Evolutionary conservation across 2,329 filamentous ascomycete genomes (phyloP), one percentile per base, ranked within the genome.

Genomic region (Dactylellina parvicollis): DNA sequence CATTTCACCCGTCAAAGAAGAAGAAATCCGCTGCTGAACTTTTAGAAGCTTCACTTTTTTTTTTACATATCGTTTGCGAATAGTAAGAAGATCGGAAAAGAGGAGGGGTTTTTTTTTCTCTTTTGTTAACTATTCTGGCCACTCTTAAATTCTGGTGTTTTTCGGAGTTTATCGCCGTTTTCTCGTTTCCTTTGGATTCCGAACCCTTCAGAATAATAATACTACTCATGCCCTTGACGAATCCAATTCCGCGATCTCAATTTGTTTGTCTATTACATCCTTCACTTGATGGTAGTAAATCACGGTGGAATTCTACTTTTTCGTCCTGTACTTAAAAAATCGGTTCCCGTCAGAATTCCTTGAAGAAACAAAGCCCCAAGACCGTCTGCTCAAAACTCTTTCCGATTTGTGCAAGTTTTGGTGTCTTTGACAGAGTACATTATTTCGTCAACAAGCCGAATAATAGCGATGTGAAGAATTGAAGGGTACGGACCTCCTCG

Each of bases 111-210:
- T 55, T 54, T 42, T 40, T 59, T 52, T 57, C 12, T 38, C 42
- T 42, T 38, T 55, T n/a, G n/a, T n/a, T n/a, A 60, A 60, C 52
- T 62, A 54, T 52, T 71, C 36, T 72, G n/a, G n/a, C n/a, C 56
- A 69, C 56, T 54, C 60, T 64, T 40, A n/a, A 44, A 47, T 24
- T 42, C 64, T 73, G 71, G 65, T 75, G 72, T 75, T 74, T 64
- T 59, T 62, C 56, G 64, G 67, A 65, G 72, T 57, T 67, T 57
- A 44, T 42, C 3, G 5, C 18, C 30, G 28, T 40, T 42, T 22
- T 50, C 16, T 52, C 59, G 24, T 16, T 34, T 30, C 10, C n/a
- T 28, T 30, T 18, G 22, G 34, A 56, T 42, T 28, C 24, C 26
- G 18, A 24, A 8, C 32, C 8, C 54, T 30, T 42, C 4, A 34